Base-by-base conservation (phyloP, 495 filamentous ascomycete species). In the Lentithecium fluviatile region DNA sequence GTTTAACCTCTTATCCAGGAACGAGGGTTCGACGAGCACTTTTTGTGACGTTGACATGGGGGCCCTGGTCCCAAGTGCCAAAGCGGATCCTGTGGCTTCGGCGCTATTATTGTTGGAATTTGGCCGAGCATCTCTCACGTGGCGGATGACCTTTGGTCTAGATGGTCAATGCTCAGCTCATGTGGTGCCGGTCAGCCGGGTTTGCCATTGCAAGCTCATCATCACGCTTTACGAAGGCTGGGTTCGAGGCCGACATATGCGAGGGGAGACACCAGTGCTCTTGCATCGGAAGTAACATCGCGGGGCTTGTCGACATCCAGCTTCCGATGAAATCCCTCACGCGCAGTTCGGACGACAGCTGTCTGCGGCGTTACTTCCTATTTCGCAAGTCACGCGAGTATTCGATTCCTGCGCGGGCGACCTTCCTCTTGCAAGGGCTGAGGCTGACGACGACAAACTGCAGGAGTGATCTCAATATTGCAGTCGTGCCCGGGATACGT, bases 61-160 rank as follows among this genome's bases (percentile, higher is more conserved):
- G 34, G 52, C 49, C 59, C 59, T 45, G 56, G 59, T 20, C 52
- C 59, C 52, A 19, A 62, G 59, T 56, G 59, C 48, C 29, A 54
- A 40, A 15, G 48, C 47, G 58, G 58, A 40, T 24, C 19, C 6
- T 36, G 43, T 42, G 52, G 17, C 52, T 56, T 62, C 59, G 59
- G 59, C 52, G 52, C 50, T n/a, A 62, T 50, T 43, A n/a, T 29
- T 45, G 32, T 45, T 23, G 37, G 52, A 50, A 56, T 56, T 56
- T 45, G 59, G 37, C 59, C 59, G 59, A 62, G 26, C 20, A 10
- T 34, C 26, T n/a, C 52, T 62, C 59, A 62, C 59, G 59, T 62
- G 59, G 59, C 52, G 15, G 45, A 17, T 32, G 29, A 4, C 29
- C 29, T n/a, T 32, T 32, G 29, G 4, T 32, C 10, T 32, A 32